phyloP scores from a whole-genome alignment of 306 rosid species.

The Fragaria iinumae region DNA sequence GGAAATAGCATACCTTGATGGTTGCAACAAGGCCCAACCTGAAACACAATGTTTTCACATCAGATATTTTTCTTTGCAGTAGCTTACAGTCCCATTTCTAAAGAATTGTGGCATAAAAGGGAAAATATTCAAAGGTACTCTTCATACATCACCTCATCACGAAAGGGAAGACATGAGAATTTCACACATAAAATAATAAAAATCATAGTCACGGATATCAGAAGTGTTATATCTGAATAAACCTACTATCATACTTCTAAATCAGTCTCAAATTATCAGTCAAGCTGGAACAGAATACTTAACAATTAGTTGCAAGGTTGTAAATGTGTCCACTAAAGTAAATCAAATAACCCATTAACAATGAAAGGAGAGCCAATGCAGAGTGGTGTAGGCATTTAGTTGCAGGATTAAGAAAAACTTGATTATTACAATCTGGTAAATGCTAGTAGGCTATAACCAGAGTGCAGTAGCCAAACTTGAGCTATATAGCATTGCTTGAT shows the following conservation, averaged over 20 bases:
- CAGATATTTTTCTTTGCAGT: constrained; percentile 24
- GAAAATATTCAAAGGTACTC: neutral
- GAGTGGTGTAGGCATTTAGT: neutral
- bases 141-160: neutral
- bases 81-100: constrained; percentile 4
- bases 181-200: neutral
- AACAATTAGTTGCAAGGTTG: neutral
- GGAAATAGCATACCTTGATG: constrained; percentile 66
- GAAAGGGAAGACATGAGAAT: neutral
- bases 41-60: constrained; percentile 42
- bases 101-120: neutral
- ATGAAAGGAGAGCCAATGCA: neutral
- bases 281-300: neutral
- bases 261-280: neutral
- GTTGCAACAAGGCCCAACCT: constrained; percentile 99
- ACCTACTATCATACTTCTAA: neutral
- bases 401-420: neutral
- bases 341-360: neutral
- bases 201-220: neutral
- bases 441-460: neutral
- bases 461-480: neutral
- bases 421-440: neutral
- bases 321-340: neutral
- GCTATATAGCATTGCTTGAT: neutral
- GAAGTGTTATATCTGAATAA: neutral